Evolutionary conservation across 257 asterid genomes (phyloP).

Genomic region (Solanum habrochaites): DNA sequence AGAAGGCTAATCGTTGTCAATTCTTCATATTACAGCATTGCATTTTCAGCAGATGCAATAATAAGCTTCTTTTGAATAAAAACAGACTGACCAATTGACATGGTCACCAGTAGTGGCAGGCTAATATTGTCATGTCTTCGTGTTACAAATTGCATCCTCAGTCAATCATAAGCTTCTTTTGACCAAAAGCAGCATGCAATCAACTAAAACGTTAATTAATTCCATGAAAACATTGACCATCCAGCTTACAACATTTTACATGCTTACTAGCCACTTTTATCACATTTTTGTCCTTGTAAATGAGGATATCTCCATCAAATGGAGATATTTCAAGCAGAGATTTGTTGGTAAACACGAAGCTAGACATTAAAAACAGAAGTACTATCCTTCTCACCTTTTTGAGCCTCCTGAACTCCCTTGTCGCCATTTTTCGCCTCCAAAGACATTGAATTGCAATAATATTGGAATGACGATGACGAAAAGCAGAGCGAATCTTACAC

Average conservation of each 20-base stretch:
- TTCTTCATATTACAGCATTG: neutral
- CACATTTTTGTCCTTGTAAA: neutral
- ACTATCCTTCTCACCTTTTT: slow-evolving; percentile 49
- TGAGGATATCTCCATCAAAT: neutral
- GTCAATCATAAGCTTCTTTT: neutral
- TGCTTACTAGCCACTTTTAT: neutral
- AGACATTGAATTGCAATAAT: slow-evolving; percentile 82
- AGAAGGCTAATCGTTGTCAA: neutral
- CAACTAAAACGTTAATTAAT: neutral
- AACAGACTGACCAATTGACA: neutral
- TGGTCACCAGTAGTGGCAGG: neutral
- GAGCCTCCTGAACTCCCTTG: slow-evolving; percentile 76
- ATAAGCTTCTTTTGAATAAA: neutral
- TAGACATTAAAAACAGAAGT: neutral
- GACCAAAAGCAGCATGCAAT: neutral
- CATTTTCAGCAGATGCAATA: neutral
- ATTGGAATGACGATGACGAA: slow-evolving; percentile 60
- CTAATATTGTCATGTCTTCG: neutral
- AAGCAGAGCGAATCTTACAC: slow-evolving; percentile 64
- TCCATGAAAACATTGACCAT: neutral
- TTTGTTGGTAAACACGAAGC: neutral
- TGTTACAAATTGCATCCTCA: neutral
- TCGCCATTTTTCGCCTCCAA: slow-evolving; percentile 93
- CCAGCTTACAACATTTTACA: neutral
- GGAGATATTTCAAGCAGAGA: neutral